Evolutionary conservation across 352 stramenopile genomes (phyloP), one percentile per base, ranked within the genome.

Genomic region (Achlya hypogyna): DNA sequence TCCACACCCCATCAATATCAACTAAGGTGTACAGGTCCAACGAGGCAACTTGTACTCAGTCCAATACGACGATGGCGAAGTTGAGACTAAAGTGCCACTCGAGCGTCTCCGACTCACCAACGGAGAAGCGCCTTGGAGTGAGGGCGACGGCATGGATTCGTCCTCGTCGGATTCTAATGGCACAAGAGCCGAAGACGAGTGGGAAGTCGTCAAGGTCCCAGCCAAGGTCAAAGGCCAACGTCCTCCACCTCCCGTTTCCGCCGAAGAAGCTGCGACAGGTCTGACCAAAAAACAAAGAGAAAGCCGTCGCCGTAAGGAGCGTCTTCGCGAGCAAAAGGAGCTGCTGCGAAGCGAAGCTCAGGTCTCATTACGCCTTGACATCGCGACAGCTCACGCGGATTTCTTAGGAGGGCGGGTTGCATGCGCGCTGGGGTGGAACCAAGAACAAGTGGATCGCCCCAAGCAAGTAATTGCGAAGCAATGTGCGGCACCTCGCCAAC

Each of bases 251-350:
- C n/a, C 32, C 29, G 5, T 16, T 23, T 42, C 22, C 12, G 49
- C 62, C 0, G 31, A 58, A 45, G 42, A 29, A 8, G 65, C 53
- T 27, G 56, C 67, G 40, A 45, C 49, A 29, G 63, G 52, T 78
- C 71, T 91, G 20, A 93, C 82, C 14, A 93, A 93, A 72, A 77
- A 81, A 34, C 84, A 93, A 72, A 82, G 84, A 1, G 82, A 93
- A 69, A 88, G 73, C 58, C 82, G 81, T 31, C 84, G 84, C 53
- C 88, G 89, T 69, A 88, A 87, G 51, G 82, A 93, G 63, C 80
- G 82, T 22, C 77, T 89, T 63, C 80, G 79, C 16, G 81, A 91
- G 73, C 75, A 88, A 34, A 90, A 89, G 69, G 84, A 91, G 31
- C 31, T 86, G 53, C 71, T 83, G 54, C 81, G 84, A 28, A 78